Evolutionary conservation across 257 asterid species (phyloP).

Genomic region (Solanum peruvianum): DNA sequence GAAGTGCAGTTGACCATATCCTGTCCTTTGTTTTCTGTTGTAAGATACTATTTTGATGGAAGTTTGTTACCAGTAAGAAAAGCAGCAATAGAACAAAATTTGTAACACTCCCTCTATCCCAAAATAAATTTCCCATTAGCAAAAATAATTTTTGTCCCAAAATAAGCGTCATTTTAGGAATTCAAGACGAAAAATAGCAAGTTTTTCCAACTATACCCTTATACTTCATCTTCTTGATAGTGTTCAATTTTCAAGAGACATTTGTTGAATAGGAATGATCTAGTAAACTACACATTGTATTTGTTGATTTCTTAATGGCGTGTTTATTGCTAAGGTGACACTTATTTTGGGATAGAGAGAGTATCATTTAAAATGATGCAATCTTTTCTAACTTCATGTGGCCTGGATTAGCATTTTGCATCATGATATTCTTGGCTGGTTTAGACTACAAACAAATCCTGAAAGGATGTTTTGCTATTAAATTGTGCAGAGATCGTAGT

Average conservation of each 20-base stretch:
- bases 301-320: not conserved
- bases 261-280: not conserved
- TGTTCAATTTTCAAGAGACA: not conserved
- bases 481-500: constrained; percentile 66
- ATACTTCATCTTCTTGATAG: not conserved
- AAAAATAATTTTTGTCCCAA: not conserved
- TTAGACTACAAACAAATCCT: not conserved
- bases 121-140: not conserved
- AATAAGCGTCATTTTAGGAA: not conserved
- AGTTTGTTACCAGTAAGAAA: not conserved
- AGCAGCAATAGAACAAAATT: not conserved
- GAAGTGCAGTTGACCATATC: not conserved
- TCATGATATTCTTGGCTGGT: not conserved
- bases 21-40: not conserved
- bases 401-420: not conserved
- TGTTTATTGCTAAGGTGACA: not conserved
- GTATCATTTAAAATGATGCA: not conserved
- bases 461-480: not conserved
- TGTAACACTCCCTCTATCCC: not conserved
- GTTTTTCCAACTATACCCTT: not conserved
- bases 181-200: not conserved
- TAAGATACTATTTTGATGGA: not conserved
- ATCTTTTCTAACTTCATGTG: not conserved
- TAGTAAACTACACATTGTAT: not conserved
- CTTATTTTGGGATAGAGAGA: not conserved